A percentile compares a stretch with the other conserved stretches of the same genome.
phyloP scores from a whole-genome alignment of 306 rosid species.

The Malus domestica region ASM211411v1 NC_041790.1:13417501-13418000 shows the following conservation, averaged over 20 bases:
- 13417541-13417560: too few species aligned
- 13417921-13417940: conserved; percentile 49
- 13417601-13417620: conserved; percentile 34
- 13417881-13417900: neutral
- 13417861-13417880: conserved; percentile 24
- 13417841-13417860: conserved; percentile 33
- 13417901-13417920: conserved; percentile 42
- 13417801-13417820: neutral
- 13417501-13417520: too few species aligned
- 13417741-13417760: conserved; percentile 1
- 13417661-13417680: conserved; percentile 15
- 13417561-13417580: too few species aligned
- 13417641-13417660: conserved; percentile 12
- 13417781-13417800: neutral
- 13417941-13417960: conserved; percentile 68
- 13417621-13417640: conserved; percentile 14
- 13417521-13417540: too few species aligned
- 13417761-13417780: neutral
- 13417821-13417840: neutral
- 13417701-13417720: neutral
- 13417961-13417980: conserved; percentile 58
- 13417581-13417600: neutral
- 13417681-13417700: conserved; percentile 13
- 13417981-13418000: conserved; percentile 72
- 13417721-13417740: conserved; percentile 11